Percentiles rank a stretch among this genome's conserved stretches.
These are phyloP conservation scores for Cardamine resedifolia DNA, from an alignment of 345 rosid genomes.

Conservation along the genomic window DNA sequence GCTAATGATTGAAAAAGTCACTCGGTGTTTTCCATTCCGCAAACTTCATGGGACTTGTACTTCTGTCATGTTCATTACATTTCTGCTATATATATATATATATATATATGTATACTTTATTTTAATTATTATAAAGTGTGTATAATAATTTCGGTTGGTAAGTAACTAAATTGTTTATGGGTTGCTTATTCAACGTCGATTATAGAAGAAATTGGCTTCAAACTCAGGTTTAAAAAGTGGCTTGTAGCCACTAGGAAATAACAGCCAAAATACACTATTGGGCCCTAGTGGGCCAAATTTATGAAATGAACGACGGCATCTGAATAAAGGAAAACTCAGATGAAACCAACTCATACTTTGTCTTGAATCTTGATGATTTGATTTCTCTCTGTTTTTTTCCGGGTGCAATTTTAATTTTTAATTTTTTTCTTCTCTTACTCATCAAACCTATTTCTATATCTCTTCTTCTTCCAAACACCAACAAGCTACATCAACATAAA, in stretches of 20 bases:
- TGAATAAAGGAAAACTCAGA: too few species aligned
- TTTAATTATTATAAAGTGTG: neutral
- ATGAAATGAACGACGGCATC: neutral
- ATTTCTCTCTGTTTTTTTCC: too few species aligned
- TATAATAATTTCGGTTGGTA: neutral
- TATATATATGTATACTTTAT: too few species aligned
- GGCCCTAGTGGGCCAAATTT: conserved; percentile 10
- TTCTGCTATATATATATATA: too few species aligned
- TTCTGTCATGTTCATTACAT: conserved; percentile 28
- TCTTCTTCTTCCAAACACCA: too few species aligned
- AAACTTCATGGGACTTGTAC: conserved; percentile 37
- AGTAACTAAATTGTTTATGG: neutral
- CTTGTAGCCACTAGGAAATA: neutral
- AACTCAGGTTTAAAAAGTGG: neutral
- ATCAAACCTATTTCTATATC: too few species aligned
- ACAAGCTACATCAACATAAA: neutral
- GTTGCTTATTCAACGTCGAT: neutral
- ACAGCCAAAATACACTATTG: neutral
- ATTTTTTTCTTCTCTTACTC: too few species aligned
- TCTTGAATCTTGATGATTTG: too few species aligned
- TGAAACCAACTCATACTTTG: too few species aligned
- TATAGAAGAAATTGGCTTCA: neutral
- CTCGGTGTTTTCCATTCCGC: conserved; percentile 39
- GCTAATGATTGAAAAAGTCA: conserved; percentile 34
- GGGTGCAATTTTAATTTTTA: too few species aligned